Conservation (phyloP, 192 early-diverging fungal genomes). For the Coemansia sp. region DNA sequence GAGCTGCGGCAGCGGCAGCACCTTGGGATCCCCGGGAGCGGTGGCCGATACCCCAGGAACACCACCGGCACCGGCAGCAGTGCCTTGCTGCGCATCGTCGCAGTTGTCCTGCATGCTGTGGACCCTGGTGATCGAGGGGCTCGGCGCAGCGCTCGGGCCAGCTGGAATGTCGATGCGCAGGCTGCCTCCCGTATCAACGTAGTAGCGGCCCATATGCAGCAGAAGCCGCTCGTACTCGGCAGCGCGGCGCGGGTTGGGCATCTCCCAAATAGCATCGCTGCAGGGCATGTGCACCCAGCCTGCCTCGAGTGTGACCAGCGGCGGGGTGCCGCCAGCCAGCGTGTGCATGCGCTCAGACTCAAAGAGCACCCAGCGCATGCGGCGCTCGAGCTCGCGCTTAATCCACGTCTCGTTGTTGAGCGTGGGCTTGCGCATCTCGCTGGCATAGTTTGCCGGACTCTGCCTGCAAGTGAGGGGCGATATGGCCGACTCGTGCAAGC, state of each 20-base stretch:
- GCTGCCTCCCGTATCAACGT: conserved; percentile 48
- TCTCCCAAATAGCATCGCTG: conserved; percentile 49
- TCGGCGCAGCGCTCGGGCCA: conserved; percentile 5
- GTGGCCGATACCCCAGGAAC: neutral
- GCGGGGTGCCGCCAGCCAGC: conserved; percentile 42
- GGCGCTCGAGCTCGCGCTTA: conserved; percentile 44
- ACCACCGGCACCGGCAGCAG: neutral
- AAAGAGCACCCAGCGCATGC: conserved; percentile 50
- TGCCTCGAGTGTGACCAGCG: conserved; percentile 47
- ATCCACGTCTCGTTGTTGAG: conserved; percentile 42
- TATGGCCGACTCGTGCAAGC: conserved; percentile 45
- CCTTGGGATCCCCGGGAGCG: neutral
- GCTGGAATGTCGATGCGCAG: conserved; percentile 45
- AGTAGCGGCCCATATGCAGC: conserved; percentile 52
- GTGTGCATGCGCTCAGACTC: conserved; percentile 48
- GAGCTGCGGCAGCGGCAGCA: neutral
- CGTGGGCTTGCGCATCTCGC: conserved; percentile 39
- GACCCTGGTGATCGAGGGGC: neutral
- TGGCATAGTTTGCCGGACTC: conserved; percentile 46
- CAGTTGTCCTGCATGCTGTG: neutral
- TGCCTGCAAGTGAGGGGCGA: conserved; percentile 39
- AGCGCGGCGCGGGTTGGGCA: conserved; percentile 28
- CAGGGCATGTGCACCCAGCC: conserved; percentile 54
- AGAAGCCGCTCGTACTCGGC: conserved; percentile 50
- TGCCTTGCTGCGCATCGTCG: conserved; percentile 6